Conservation (phyloP, 106 monocot genomes). For the Xerophyta viscosa region DNA sequence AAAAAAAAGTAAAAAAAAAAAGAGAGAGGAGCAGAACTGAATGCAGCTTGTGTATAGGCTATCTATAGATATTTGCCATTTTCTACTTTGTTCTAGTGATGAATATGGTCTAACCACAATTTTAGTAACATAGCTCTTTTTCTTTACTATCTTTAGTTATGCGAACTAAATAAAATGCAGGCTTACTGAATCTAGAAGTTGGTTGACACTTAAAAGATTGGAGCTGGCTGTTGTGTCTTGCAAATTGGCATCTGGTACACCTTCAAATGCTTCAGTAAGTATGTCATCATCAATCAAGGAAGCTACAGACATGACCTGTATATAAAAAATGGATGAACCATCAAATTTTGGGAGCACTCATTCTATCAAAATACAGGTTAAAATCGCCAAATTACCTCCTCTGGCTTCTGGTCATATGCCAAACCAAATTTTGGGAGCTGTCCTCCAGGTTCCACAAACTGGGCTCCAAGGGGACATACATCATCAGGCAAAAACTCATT, state of each 20-base stretch:
- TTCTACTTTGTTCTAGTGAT: too few relatives aligned
- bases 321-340: not conserved
- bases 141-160: too few relatives aligned
- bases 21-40: too few relatives aligned
- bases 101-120: too few relatives aligned
- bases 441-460: constrained; percentile 35
- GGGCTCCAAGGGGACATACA: constrained; percentile 55
- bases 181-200: constrained; percentile 75
- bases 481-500: constrained; percentile 65
- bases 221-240: constrained; percentile 11
- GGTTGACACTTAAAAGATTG: constrained; percentile 65
- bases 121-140: too few relatives aligned
- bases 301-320: constrained; percentile 39
- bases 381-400: constrained; percentile 12
- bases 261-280: constrained; percentile 48
- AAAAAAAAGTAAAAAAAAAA: too few relatives aligned
- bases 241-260: constrained; percentile 18
- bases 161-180: not conserved
- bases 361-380: too few relatives aligned
- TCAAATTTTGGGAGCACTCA: too few relatives aligned
- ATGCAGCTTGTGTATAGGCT: too few relatives aligned
- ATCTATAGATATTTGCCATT: too few relatives aligned
- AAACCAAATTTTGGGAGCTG: constrained; percentile 14
- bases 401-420: constrained; percentile 15
- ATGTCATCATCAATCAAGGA: constrained; percentile 55